Evolutionary conservation across 257 asterid genomes (phyloP), one percentile per base, ranked within the genome.

Genomic region (Haberlea rhodopensis): DNA sequence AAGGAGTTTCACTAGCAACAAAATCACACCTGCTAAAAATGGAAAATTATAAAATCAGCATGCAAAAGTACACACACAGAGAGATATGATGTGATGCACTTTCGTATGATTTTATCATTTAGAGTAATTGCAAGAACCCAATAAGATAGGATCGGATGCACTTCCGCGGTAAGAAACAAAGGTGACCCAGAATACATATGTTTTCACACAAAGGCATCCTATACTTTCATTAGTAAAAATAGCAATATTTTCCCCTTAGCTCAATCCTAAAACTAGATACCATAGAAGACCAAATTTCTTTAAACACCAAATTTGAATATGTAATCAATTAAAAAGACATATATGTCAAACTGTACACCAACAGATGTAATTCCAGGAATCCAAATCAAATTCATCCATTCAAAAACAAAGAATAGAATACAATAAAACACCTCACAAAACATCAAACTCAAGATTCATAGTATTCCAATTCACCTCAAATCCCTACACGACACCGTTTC

Each of bases 401-500:
- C 16, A 0, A 40, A 40, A 40, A 15, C 19, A 40, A 40, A 40
- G 49, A 40, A 40, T 15, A 40, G 4, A 6, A 40, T 15, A 40
- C 49, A 15, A 40, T 19, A 40, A 2, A n/a, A n/a, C n/a, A n/a
- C n/a, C n/a, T n/a, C n/a, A n/a, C n/a, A n/a, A 40, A 40, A 40
- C n/a, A 40, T 19, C 7, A 18, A 11, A 3, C 3, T 37, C 5
- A 37, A 8, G 19, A 40, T 40, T 40, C 49, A 40, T 15, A 40
- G 49, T 13, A 40, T 40, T 40, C 19, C 2, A 57, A 57, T 57
- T 57, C 62, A 57, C 58, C 29, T 77, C 70, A 80, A 40, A 80
- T 5, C 8, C 81, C 79, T n/a, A 71, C 82, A 0, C 71, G 48
- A 70, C 87, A 82, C 56, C 74, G 74, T 60, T 23, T 57, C 3